Evolutionary conservation across 495 filamentous ascomycete species (phyloP).

Genomic region (Hyaloscypha bicolor): DNA sequence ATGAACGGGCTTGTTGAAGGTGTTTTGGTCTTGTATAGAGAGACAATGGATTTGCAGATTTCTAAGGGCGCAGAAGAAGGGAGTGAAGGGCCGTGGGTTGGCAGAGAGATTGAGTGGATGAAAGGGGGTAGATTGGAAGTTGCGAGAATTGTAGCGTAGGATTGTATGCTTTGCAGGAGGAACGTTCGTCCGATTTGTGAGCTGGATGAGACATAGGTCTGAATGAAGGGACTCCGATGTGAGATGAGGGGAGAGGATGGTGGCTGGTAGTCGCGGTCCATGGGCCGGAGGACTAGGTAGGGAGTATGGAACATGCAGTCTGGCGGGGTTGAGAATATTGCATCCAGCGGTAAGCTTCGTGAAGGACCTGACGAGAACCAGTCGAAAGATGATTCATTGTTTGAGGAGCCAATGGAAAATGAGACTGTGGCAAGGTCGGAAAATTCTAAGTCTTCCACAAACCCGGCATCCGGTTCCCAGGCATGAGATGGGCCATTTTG

Average conservation of each 20-base stretch:
- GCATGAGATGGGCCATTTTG: constrained; percentile 2
- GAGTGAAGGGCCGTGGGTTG: constrained; percentile 17
- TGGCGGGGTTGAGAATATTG: constrained; percentile 28
- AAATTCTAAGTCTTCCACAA: constrained; percentile 20
- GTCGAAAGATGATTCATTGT: constrained; percentile 15
- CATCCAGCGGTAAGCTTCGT: constrained; percentile 21
- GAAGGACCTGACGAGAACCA: constrained; percentile 21
- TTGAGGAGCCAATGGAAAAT: constrained; percentile 7
- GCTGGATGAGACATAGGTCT: constrained; percentile 18
- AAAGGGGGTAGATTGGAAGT: constrained; percentile 19
- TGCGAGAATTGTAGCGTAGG: constrained; percentile 20
- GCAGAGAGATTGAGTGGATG: constrained; percentile 23
- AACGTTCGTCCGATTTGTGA: constrained; percentile 25
- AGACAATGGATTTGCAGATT: constrained; percentile 27
- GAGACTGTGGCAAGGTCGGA: constrained; percentile 16
- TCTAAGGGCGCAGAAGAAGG: constrained; percentile 19
- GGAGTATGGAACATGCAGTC: constrained; percentile 31
- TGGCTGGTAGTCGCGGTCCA: constrained; percentile 13
- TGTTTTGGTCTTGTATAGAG: constrained; percentile 22
- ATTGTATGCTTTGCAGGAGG: constrained; percentile 24
- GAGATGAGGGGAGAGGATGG: constrained; percentile 13
- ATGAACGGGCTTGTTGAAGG: constrained; percentile 25
- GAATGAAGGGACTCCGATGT: constrained; percentile 24
- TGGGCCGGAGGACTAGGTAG: constrained; percentile 25
- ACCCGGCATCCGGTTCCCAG: constrained; percentile 31